Conservation (phyloP, 1,284 basidiomycete species). For the Mycosarcoma maydis region DNA sequence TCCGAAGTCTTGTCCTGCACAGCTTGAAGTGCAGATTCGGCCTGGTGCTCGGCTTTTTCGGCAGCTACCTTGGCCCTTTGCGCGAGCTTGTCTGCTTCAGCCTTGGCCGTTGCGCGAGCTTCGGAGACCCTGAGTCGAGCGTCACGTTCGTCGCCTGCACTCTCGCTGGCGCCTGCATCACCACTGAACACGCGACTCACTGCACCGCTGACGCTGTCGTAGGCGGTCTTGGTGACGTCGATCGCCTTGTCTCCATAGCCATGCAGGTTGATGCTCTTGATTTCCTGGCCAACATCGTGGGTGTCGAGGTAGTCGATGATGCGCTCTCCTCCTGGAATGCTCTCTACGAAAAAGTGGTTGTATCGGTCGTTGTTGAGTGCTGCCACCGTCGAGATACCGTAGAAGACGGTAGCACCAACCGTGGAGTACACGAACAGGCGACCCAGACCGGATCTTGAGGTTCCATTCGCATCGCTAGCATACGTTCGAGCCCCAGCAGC, state of each 20-base stretch:
- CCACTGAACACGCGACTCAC: constrained; percentile 48
- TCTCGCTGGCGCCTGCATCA: constrained; percentile 47
- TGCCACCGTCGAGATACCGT: constrained; percentile 58
- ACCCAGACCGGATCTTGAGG: constrained; percentile 32
- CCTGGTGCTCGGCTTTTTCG: constrained; percentile 66
- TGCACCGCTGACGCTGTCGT: constrained; percentile 59
- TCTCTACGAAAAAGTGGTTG: constrained; percentile 81
- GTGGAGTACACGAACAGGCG: constrained; percentile 52
- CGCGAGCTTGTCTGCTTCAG: constrained; percentile 35
- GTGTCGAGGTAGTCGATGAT: constrained; percentile 69
- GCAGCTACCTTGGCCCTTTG: constrained; percentile 61
- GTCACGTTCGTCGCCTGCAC: constrained; percentile 42
- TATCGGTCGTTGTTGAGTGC: constrained; percentile 60
- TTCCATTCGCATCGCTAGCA: constrained; percentile 27
- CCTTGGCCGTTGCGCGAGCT: constrained; percentile 48
- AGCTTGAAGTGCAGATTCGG: constrained; percentile 39
- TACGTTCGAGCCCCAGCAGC: constrained; percentile 29
- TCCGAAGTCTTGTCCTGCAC: constrained; percentile 50
- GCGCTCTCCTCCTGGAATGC: constrained; percentile 77
- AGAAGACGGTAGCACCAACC: constrained; percentile 56
- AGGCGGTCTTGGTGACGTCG: constrained; percentile 70
- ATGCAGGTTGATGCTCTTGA: constrained; percentile 48
- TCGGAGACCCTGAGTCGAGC: constrained; percentile 43
- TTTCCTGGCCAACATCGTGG: constrained; percentile 48
- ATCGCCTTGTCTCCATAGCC: constrained; percentile 72